Conservation (phyloP, 176 grass and related monocot species). For the Chrysopogon serrulatus region DNA sequence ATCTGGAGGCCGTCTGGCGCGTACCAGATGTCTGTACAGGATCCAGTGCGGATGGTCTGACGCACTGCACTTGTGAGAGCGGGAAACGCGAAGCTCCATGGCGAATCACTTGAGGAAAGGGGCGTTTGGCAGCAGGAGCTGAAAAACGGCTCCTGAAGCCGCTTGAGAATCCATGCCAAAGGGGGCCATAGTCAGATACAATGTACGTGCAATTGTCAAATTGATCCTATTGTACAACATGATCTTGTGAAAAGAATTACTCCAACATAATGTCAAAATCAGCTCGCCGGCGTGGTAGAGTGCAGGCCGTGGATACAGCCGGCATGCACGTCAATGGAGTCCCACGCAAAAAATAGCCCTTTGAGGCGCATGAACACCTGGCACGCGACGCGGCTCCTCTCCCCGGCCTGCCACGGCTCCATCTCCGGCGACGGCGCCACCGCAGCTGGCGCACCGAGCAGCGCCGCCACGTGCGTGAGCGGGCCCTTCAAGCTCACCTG, state of each 20-base stretch:
- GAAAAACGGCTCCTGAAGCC: too few relatives aligned
- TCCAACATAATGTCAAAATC: background rate
- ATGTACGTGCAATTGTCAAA: background rate
- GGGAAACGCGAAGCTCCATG: too few relatives aligned
- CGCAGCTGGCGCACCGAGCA: constrained; percentile 20
- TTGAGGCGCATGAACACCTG: constrained; percentile 31
- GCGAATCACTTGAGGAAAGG: too few relatives aligned
- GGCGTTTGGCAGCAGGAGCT: too few relatives aligned
- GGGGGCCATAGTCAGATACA: background rate
- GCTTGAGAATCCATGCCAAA: too few relatives aligned
- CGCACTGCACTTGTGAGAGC: too few relatives aligned
- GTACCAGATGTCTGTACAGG: too few relatives aligned
- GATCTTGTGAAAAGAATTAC: background rate
- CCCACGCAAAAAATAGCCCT: constrained; percentile 8
- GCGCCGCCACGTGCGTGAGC: constrained; percentile 8
- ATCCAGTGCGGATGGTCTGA: too few relatives aligned
- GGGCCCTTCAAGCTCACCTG: background rate
- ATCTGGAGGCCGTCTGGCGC: too few relatives aligned
- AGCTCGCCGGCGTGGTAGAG: background rate
- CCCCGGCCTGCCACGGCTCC: constrained; percentile 19
- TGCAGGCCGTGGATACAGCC: background rate
- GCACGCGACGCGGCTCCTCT: constrained; percentile 46
- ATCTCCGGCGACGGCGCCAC: background rate
- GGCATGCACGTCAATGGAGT: constrained; percentile 1
- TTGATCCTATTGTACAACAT: background rate